Conservation (phyloP, 2,329 filamentous ascomycete species). For the Microsporum canis region DNA sequence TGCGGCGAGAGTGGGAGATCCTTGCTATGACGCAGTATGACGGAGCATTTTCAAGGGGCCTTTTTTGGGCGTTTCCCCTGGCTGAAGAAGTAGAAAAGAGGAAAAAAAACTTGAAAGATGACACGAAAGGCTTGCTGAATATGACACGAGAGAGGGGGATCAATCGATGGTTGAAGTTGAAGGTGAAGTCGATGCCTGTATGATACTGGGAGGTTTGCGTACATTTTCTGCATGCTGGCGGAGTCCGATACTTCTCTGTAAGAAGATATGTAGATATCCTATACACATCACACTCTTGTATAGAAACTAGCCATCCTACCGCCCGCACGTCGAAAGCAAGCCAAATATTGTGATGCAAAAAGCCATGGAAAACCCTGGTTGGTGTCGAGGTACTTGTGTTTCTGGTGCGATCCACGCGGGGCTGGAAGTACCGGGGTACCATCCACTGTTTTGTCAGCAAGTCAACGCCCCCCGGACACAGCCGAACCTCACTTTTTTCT, state of each 20-base stretch:
- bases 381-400: neutral
- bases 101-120: neutral
- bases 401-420: neutral
- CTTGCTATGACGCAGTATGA: neutral
- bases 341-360: neutral
- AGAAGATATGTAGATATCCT: too few species aligned
- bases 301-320: too few species aligned
- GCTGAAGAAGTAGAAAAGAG: neutral
- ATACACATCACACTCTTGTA: too few species aligned
- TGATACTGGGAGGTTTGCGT: too few species aligned
- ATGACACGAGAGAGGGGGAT: too few species aligned
- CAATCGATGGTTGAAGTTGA: too few species aligned
- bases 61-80: neutral
- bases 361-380: neutral
- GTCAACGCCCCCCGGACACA: neutral
- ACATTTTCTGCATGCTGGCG: too few species aligned
- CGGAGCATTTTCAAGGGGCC: neutral
- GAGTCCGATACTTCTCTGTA: too few species aligned
- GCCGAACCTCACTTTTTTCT: neutral
- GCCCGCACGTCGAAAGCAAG: too few species aligned
- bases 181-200: too few species aligned
- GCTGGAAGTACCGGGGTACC: neutral
- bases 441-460: neutral
- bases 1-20: neutral
- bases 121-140: too few species aligned